A percentile compares a stretch with the other conserved stretches of the same genome.
Conservation (phyloP, 768 basidiomycete genomes). For the Heimioporus sp. region DNA sequence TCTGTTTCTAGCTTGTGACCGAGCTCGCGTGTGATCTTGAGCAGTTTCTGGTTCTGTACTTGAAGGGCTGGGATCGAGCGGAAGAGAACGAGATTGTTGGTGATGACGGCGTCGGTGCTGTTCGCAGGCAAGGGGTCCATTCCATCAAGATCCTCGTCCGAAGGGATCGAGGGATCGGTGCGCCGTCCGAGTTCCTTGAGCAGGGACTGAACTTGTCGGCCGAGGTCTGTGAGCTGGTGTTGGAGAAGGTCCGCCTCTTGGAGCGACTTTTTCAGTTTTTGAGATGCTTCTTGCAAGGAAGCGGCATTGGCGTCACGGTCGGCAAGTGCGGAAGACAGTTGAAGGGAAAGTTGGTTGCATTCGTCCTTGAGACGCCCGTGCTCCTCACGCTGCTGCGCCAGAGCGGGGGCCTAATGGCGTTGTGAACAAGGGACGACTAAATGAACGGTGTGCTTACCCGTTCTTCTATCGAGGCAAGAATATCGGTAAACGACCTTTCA, state of each 20-base stretch:
- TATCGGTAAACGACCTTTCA: constrained; percentile 73
- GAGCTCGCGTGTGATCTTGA: constrained; percentile 81
- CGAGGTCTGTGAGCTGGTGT: constrained; percentile 78
- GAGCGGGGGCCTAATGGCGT: constrained; percentile 70
- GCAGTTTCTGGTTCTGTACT: constrained; percentile 85
- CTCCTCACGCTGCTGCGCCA: constrained; percentile 89
- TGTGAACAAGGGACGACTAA: background rate
- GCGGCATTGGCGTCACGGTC: constrained; percentile 69
- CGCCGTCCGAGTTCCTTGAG: constrained; percentile 77
- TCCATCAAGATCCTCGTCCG: constrained; percentile 57
- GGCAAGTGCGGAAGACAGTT: constrained; percentile 70
- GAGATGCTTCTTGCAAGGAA: constrained; percentile 55
- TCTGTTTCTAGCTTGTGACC: constrained; percentile 83
- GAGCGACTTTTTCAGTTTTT: constrained; percentile 57
- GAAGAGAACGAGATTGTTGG: constrained; percentile 87
- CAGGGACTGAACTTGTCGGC: constrained; percentile 79
- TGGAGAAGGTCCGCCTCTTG: constrained; percentile 68
- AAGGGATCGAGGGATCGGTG: constrained; percentile 79
- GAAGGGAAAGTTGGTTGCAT: constrained; percentile 74
- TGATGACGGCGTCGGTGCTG: constrained; percentile 78
- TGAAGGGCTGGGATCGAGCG: constrained; percentile 77
- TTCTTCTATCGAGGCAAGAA: constrained; percentile 90
- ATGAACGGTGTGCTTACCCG: constrained; percentile 44
- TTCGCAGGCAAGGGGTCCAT: constrained; percentile 47
- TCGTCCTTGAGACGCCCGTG: constrained; percentile 83